Evolutionary conservation across 306 rosid species (phyloP).

Genomic region (Pyrus communis): DNA sequence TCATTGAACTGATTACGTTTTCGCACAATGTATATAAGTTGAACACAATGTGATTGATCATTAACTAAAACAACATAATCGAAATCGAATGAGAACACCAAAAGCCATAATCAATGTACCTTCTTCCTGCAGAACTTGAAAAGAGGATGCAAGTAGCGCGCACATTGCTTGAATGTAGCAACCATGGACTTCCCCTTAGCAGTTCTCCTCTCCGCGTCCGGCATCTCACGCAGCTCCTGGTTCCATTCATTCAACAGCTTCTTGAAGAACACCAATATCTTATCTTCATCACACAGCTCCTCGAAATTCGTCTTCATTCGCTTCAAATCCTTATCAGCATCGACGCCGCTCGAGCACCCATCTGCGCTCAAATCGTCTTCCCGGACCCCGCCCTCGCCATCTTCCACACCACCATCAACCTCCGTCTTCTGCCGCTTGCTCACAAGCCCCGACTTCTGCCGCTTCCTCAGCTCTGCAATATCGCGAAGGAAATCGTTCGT

Average conservation of each 20-base stretch:
- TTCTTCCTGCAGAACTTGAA: conserved; percentile 96
- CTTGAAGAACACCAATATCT: conserved; percentile 86
- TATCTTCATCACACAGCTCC: conserved; percentile 78
- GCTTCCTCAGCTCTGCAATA: conserved; percentile 87
- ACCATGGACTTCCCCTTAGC: conserved; percentile 95
- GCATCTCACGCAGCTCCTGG: conserved; percentile 82
- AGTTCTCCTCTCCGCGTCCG: conserved; percentile 68
- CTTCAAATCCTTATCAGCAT: conserved; percentile 61
- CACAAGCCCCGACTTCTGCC: conserved; percentile 85
- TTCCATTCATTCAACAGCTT: conserved; percentile 91
- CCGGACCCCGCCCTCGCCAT: conserved; percentile 64
- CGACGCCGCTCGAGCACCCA: conserved; percentile 69
- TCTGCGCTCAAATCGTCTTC: conserved; percentile 71
- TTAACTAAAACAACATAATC: neutral
- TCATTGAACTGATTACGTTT: too few species aligned
- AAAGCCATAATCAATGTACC: conserved; percentile 30
- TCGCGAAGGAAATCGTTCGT: conserved; percentile 90
- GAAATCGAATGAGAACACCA: neutral
- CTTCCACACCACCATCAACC: conserved; percentile 64
- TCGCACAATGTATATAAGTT: too few species aligned
- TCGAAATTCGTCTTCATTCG: conserved; percentile 84
- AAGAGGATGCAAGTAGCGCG: conserved; percentile 81
- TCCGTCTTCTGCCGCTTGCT: conserved; percentile 68
- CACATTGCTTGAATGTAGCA: conserved; percentile 95
- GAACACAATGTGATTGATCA: neutral